phyloP scores from a whole-genome alignment of 768 basidiomycete genomes.

The Agrocybe chaxingu region DNA sequence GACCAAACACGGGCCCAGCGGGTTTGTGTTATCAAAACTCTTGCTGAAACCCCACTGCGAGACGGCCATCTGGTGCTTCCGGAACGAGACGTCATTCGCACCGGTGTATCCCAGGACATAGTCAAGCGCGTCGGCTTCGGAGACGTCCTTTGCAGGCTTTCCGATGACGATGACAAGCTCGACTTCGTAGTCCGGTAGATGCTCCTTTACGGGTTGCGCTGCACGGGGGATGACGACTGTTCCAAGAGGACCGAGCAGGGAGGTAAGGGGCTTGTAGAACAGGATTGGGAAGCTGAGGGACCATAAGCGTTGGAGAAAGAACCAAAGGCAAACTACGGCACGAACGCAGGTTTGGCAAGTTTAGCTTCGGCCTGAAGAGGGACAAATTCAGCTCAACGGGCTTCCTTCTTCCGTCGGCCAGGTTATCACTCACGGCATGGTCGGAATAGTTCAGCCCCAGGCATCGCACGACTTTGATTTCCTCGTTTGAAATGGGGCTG shows the following conservation, averaged over 20 bases:
- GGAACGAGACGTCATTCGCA: slow-evolving; percentile 84
- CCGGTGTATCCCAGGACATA: slow-evolving; percentile 84
- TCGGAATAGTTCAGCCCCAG: slow-evolving; percentile 83
- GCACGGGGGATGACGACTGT: slow-evolving; percentile 62
- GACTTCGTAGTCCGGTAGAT: slow-evolving; percentile 80
- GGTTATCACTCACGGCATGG: slow-evolving; percentile 54
- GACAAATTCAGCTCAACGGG: neutral
- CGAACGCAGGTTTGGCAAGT: slow-evolving; percentile 60
- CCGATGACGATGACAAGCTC: slow-evolving; percentile 83
- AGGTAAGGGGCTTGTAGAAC: slow-evolving; percentile 74
- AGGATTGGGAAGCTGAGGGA: slow-evolving; percentile 58
- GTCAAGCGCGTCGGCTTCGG: slow-evolving; percentile 76
- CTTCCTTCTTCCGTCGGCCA: neutral
- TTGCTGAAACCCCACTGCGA: slow-evolving; percentile 91
- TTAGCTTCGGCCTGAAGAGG: slow-evolving; percentile 58
- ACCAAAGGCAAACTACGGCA: slow-evolving; percentile 1
- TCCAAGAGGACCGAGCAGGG: slow-evolving; percentile 69
- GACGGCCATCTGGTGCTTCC: slow-evolving; percentile 75
- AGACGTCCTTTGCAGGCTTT: slow-evolving; percentile 75
- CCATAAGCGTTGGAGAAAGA: neutral
- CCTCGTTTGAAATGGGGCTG: slow-evolving; percentile 61
- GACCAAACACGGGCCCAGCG: slow-evolving; percentile 81
- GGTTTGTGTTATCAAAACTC: slow-evolving; percentile 74
- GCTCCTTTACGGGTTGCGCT: slow-evolving; percentile 66
- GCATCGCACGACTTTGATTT: slow-evolving; percentile 71